These are phyloP conservation scores for Conoideocrella luteorostrata DNA, from an alignment of 2,329 filamentous ascomycete species.

Conservation along the genomic window DNA sequence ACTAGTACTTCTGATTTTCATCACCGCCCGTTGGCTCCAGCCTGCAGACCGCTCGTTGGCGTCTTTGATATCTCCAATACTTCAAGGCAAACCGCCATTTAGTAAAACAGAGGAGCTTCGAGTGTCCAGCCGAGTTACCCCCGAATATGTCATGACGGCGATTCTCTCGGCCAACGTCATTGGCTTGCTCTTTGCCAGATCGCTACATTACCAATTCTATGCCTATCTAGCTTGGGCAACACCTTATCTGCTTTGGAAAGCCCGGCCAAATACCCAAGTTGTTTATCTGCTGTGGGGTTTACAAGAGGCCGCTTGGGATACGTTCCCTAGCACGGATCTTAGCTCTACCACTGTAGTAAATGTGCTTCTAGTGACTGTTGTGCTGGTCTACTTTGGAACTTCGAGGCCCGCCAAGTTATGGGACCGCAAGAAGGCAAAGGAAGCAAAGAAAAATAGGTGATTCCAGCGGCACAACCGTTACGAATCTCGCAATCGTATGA, in stretches of 20 bases:
- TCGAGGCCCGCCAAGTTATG: conserved; percentile 16
- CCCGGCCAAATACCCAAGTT: conserved; percentile 59
- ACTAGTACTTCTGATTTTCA: conserved; percentile 59
- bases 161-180: conserved; percentile 71
- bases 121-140: conserved; percentile 55
- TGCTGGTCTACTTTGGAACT: conserved; percentile 54
- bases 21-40: conserved; percentile 63
- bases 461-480: not conserved
- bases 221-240: conserved; percentile 85
- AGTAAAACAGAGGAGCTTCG: conserved; percentile 45
- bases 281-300: conserved; percentile 65
- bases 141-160: conserved; percentile 68
- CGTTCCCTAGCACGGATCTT: conserved; percentile 67
- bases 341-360: conserved; percentile 61
- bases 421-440: conserved; percentile 11
- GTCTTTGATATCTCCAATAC: conserved; percentile 43
- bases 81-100: conserved; percentile 39
- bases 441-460: conserved; percentile 25
- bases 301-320: conserved; percentile 93
- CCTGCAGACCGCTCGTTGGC: conserved; percentile 54
- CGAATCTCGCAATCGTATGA: not conserved
- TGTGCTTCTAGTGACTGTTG: conserved; percentile 61
- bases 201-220: conserved; percentile 93
- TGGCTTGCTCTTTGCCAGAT: conserved; percentile 79
- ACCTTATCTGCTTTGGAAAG: conserved; percentile 79